Evolutionary conservation across 1,139 yeast genomes (phyloP).

Genomic region (Blastobotrys proliferans): DNA sequence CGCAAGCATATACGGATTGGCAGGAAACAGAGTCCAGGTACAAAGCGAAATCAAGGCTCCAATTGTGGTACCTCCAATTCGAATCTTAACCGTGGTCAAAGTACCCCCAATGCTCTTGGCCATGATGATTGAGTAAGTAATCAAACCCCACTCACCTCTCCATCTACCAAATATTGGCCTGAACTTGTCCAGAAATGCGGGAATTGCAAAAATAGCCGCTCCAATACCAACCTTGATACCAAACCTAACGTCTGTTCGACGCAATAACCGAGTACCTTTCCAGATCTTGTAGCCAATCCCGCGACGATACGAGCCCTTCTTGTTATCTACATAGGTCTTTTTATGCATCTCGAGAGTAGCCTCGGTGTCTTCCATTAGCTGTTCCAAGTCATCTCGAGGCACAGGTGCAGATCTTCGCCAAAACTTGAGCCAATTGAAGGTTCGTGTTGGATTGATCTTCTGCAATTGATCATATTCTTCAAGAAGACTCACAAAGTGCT

Average conservation of each 20-base stretch:
- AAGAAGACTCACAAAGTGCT: slow-evolving; percentile 45
- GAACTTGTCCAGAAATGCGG: slow-evolving; percentile 62
- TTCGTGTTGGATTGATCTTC: slow-evolving; percentile 11
- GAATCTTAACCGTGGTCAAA: slow-evolving; percentile 69
- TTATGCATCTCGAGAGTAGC: slow-evolving; percentile 3
- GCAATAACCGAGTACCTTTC: slow-evolving; percentile 42
- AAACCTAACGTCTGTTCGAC: slow-evolving; percentile 68
- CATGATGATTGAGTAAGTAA: slow-evolving; percentile 79
- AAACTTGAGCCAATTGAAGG: slow-evolving; percentile 52
- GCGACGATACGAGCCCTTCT: neutral
- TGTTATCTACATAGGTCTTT: neutral
- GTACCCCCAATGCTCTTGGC: slow-evolving; percentile 86
- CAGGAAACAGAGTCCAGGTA: slow-evolving; percentile 57
- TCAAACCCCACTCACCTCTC: slow-evolving; percentile 84
- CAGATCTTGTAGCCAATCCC: slow-evolving; percentile 33
- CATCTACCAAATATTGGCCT: slow-evolving; percentile 54
- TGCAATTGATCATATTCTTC: slow-evolving; percentile 39
- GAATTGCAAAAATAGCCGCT: slow-evolving; percentile 58
- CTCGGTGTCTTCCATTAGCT: neutral
- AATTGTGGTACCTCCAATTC: slow-evolving; percentile 68
- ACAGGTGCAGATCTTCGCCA: slow-evolving; percentile 35
- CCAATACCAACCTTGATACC: slow-evolving; percentile 80
- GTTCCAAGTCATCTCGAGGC: slow-evolving; percentile 6
- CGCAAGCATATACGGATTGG: slow-evolving; percentile 52
- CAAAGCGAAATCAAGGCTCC: slow-evolving; percentile 63